Evolutionary conservation across 1,284 basidiomycete genomes (phyloP).

Genomic region (Cerrena zonata): DNA sequence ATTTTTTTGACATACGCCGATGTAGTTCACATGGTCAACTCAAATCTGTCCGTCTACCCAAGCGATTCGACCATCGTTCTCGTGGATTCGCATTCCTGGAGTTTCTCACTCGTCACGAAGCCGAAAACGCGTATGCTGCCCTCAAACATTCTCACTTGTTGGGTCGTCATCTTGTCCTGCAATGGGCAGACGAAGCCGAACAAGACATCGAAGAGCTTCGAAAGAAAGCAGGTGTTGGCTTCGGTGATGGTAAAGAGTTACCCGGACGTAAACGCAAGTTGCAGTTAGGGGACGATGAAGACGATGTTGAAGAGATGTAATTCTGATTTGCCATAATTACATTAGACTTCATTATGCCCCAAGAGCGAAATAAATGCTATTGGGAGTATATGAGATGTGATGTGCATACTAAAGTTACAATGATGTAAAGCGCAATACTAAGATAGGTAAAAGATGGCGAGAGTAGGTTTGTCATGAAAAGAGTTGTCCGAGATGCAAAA

Average conservation of each 20-base stretch:
- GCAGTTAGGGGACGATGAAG: constrained; percentile 43
- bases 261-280: constrained; percentile 71
- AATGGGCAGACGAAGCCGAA: constrained; percentile 84
- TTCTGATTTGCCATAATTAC: too few relatives aligned
- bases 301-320: constrained; percentile 25
- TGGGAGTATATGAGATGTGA: not conserved
- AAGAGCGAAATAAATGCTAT: not conserved
- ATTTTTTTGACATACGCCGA: too few relatives aligned
- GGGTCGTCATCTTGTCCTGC: constrained; percentile 87
- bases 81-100: constrained; percentile 97
- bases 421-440: not conserved
- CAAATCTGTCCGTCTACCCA: constrained; percentile 85
- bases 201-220: constrained; percentile 71
- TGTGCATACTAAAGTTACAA: not conserved
- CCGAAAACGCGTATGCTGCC: constrained; percentile 77
- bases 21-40: constrained; percentile 81
- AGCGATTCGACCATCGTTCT: constrained; percentile 78
- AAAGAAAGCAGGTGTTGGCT: constrained; percentile 74
- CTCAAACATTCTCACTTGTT: constrained; percentile 92
- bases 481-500: not conserved
- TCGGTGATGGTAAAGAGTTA: constrained; percentile 58
- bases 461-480: not conserved
- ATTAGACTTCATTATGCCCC: too few relatives aligned
- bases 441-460: too few relatives aligned
- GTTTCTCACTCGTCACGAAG: constrained; percentile 81